Base-by-base conservation (phyloP, 257 asterid genomes). In the Jaltomata sinuosa region DNA sequence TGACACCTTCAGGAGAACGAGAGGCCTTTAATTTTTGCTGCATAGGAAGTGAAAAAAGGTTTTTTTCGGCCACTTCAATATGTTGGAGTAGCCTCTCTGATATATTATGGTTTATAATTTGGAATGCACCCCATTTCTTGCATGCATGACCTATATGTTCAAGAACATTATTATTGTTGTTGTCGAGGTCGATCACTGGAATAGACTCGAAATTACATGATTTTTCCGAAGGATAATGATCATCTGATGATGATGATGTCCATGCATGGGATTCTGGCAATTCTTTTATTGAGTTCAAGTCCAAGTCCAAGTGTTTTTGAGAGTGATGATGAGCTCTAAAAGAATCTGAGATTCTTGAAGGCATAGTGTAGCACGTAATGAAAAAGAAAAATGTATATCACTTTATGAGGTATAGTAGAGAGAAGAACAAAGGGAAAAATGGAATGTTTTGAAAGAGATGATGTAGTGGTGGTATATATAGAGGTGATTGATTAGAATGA, bases 211-310 rank as follows among this genome's bases (percentile, higher is more conserved):
- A 6, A 69, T 36, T 11, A 11, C 49, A 50, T 15, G 76, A 52
- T 15, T 83, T 84, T 29, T 50, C 64, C 2, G 89, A 68, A 45
- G 86, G 80, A 40, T 79, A 80, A 16, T 34, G 50, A 68, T 65
- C 68, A 59, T 87, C 86, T 14, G 77, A 38, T 27, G 42, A 38
- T 27, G 42, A 38, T 38, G 92, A 78, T 61, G 92, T 68, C 98
- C 98, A 96, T 88, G 96, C 95, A 90, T 96, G 99, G 42, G 98
- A 91, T 1, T 96, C 98, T 1, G 99, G 99, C 61, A 96, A 72
- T 54, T 94, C 97, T 27, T 91, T 89, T 49, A 94, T 31, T 1
- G 92, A 90, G 82, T 87, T 88, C 32, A 96, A 87, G 89, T 96
- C 98, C 83, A 94, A 55, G 25, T 74, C 98, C 83, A 94, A 55